Percentiles rank a stretch among this genome's conserved stretches.
Conservation (phyloP, 345 rosid genomes). For the Syzygium oleosum region DNA sequence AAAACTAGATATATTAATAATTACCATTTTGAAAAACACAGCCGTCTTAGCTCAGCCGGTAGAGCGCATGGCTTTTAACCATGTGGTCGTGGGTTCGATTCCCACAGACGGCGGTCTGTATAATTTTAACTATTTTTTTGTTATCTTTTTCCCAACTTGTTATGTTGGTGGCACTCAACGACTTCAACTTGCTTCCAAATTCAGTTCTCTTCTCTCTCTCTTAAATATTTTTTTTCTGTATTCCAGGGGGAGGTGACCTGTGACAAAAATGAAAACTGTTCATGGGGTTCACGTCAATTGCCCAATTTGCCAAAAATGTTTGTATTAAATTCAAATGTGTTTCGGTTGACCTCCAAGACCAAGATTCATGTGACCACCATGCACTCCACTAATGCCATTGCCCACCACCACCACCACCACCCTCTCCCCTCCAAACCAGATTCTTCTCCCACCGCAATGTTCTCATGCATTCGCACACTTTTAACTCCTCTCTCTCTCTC, state of each 20-base stretch:
- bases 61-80: conserved; percentile 86
- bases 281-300: conserved; percentile 57
- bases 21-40: fast-evolving
- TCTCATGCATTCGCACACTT: neutral
- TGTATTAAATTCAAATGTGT: neutral
- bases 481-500: conserved; percentile 15
- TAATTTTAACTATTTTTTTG: no score
- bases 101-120: conserved; percentile 53
- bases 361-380: conserved; percentile 34
- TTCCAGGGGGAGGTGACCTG: neutral
- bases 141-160: neutral
- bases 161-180: neutral
- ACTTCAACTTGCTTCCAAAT: neutral
- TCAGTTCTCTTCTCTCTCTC: neutral
- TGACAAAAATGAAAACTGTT: conserved; percentile 13
- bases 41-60: conserved; percentile 80
- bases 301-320: neutral
- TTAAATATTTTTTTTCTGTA: neutral
- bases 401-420: neutral
- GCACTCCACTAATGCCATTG: conserved; percentile 14
- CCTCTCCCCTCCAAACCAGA: neutral
- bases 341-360: neutral
- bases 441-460: neutral
- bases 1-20: fast-evolving
- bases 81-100: conserved; percentile 79